Evolutionary conservation across 2,329 filamentous ascomycete genomes (phyloP), one percentile per base, ranked within the genome.

Genomic region (Apiospora rasikravindrae): DNA sequence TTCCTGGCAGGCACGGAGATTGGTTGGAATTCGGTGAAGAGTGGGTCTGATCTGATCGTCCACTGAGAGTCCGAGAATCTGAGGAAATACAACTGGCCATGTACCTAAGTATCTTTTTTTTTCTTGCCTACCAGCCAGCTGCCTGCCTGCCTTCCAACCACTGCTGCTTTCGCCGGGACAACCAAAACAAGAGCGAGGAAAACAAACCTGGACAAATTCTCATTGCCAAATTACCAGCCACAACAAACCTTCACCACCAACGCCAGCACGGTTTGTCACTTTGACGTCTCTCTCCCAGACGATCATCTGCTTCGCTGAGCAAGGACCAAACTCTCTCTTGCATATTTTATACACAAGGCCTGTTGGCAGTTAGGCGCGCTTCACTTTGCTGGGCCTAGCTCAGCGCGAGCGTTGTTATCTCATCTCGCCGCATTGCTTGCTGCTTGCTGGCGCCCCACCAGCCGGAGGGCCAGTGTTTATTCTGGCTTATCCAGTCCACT

Each of bases 391-490:
- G 29, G 57, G 57, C 22, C 57, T 64, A 64, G 57, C 57, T 64
- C 57, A 33, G 22, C 40, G 57, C 57, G 57, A 64, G 57, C 57
- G 57, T 64, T 64, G 57, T 64, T 64, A 64, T 64, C 57, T 64
- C 57, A 64, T 64, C 57, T 64, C 67, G 67, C 67, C 26, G 26
- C 42, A 49, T 69, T 49, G 44, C 67, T 45, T 69, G 67, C 67
- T 69, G 67, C 67, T 69, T 33, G 57, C 67, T 69, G 68, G 57
- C 57, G 68, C 68, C 68, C 69, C 70, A 70, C 69, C 53, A 47
- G 67, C 57, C 24, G 53, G 57, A 64, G 69, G 67, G 72, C 72
- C 69, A 69, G 69, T 73, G 72, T 73, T 73, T 73, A 73, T 53
- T 69, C 37, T 64, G 33, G 29, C 57, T 64, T 64, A 40, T 64